A percentile compares a stretch with the other conserved stretches of the same genome.
These are phyloP conservation scores for Talaromyces sp. DNA, from an alignment of 2,329 filamentous ascomycete genomes.

Conservation along the genomic window DNA sequence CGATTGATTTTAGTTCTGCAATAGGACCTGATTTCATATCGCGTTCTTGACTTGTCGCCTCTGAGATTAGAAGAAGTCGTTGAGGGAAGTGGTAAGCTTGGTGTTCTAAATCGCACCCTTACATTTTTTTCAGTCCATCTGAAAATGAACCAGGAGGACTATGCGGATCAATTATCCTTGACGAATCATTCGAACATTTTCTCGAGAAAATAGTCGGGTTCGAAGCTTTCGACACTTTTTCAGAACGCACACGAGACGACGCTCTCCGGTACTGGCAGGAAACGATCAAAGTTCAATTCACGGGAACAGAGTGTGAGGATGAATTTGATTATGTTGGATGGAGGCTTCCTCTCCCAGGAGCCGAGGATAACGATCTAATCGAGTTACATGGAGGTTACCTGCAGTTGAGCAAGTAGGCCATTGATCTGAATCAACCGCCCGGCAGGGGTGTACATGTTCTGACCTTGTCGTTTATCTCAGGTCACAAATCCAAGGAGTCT, in stretches of 20 bases:
- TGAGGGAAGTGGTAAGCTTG: conserved; percentile 26
- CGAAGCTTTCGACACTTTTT: conserved; percentile 27
- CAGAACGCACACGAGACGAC: conserved; percentile 24
- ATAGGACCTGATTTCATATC: conserved; percentile 35
- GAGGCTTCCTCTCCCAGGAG: conserved; percentile 25
- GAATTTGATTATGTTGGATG: conserved; percentile 25
- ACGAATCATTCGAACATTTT: conserved; percentile 27
- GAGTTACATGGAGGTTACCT: conserved; percentile 23
- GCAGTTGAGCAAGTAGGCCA: conserved; percentile 21
- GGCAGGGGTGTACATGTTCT: background rate
- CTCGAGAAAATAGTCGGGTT: conserved; percentile 27
- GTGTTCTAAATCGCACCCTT: background rate
- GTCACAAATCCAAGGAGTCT: conserved; percentile 25
- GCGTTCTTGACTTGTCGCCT: conserved; percentile 24
- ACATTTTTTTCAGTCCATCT: background rate
- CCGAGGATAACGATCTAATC: conserved; percentile 23
- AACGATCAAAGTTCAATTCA: conserved; percentile 27
- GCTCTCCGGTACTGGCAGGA: conserved; percentile 32
- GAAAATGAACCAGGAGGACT: conserved; percentile 24
- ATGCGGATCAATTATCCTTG: conserved; percentile 32
- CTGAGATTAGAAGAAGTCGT: conserved; percentile 28
- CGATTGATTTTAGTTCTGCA: too few relatives aligned
- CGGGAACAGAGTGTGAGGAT: conserved; percentile 22
- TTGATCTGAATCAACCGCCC: background rate
- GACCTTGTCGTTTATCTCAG: conserved; percentile 16